phyloP scores from a whole-genome alignment of 768 basidiomycete species.

The Kwoniella dendrophila region DNA sequence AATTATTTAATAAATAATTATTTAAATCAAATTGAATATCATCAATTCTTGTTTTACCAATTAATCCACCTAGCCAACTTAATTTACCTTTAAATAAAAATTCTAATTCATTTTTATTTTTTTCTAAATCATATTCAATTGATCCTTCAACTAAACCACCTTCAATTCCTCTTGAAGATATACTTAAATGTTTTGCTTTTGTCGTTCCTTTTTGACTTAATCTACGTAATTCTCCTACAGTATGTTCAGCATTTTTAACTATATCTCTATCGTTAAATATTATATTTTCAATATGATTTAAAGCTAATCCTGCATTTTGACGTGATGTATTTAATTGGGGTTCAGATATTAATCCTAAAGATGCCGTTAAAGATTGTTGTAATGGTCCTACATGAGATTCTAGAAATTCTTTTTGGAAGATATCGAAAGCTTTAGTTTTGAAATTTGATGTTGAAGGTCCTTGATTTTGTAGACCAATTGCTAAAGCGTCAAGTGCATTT shows the following conservation, averaged over 20 bases:
- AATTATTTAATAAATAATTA: constrained; percentile 25
- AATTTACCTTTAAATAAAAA: constrained; percentile 25
- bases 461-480: constrained; percentile 12
- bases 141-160: constrained; percentile 33
- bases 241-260: constrained; percentile 16
- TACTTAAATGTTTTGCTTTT: constrained; percentile 34
- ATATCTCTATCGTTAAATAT: constrained; percentile 19
- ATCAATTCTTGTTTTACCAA: constrained; percentile 38
- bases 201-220: constrained; percentile 16
- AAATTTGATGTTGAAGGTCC: constrained; percentile 9
- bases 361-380: constrained; percentile 15
- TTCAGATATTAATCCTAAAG: background rate
- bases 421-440: constrained; percentile 19
- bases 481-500: constrained; percentile 29
- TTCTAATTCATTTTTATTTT: constrained; percentile 15
- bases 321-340: constrained; percentile 19
- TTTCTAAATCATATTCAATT: constrained; percentile 31
- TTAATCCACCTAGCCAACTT: constrained; percentile 40
- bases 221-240: constrained; percentile 23
- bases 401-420: constrained; percentile 28
- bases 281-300: constrained; percentile 19
- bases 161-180: constrained; percentile 30
- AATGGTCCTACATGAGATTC: constrained; percentile 26
- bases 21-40: constrained; percentile 42
- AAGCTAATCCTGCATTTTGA: constrained; percentile 7